Conservation (phyloP, 176 grass and related monocot genomes). For the Eleusine coracana region DNA sequence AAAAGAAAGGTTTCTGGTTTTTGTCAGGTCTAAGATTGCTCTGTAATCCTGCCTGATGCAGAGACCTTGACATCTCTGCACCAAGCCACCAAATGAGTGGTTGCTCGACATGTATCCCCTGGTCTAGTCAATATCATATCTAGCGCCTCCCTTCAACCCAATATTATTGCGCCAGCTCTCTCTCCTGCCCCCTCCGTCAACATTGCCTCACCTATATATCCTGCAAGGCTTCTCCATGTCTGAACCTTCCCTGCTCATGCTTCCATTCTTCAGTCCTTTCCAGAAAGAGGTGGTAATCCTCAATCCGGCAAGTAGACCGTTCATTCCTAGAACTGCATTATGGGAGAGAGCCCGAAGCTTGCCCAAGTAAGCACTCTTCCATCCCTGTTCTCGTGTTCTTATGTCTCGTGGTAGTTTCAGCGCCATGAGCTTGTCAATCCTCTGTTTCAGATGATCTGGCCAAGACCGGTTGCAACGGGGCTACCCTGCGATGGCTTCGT, state of each 20-base stretch:
- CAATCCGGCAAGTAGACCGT: not conserved
- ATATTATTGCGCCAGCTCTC: not conserved
- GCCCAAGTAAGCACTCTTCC: constrained; percentile 46
- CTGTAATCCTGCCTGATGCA: not conserved
- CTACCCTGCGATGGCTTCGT: constrained; percentile 20
- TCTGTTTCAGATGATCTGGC: constrained; percentile 57
- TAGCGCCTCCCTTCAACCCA: constrained; percentile 2
- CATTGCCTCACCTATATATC: constrained; percentile 59
- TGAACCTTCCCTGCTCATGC: constrained; percentile 15
- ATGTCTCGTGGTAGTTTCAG: not conserved
- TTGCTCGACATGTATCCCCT: constrained; percentile 26
- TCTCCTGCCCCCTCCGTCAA: constrained; percentile 28
- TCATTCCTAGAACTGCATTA: not conserved
- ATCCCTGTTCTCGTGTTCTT: not conserved
- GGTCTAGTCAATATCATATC: constrained; percentile 35
- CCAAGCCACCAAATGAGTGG: constrained; percentile 11
- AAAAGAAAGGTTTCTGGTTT: not conserved
- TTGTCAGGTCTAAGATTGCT: constrained; percentile 10
- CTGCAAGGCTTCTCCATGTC: constrained; percentile 12
- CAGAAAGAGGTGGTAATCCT: not conserved
- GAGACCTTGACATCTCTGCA: constrained; percentile 11
- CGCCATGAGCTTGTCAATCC: not conserved
- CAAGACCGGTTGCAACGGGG: constrained; percentile 50
- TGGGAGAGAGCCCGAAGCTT: constrained; percentile 44
- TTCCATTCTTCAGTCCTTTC: constrained; percentile 3